phyloP scores from a whole-genome alignment of 2,329 filamentous ascomycete genomes.

The Colletotrichum liriopes region DNA sequence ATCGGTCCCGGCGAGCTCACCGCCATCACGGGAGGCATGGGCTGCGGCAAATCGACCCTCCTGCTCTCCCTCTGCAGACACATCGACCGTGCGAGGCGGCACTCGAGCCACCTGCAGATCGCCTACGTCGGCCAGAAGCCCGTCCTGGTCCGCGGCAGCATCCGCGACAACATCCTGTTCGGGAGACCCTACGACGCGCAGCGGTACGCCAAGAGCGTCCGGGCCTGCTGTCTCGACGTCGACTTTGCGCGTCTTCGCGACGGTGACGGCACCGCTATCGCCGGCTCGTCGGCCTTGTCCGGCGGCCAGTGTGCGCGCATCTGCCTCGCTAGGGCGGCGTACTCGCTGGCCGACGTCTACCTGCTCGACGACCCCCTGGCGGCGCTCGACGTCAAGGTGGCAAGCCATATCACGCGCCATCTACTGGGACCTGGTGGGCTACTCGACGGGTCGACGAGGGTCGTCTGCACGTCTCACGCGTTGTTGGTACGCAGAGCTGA shows the following conservation, averaged over 20 bases:
- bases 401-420: constrained; percentile 75
- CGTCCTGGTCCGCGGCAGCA: constrained; percentile 80
- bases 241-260: constrained; percentile 78
- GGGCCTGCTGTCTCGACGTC: constrained; percentile 74
- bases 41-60: background rate
- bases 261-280: constrained; percentile 76
- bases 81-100: too few relatives aligned
- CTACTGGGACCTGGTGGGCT: constrained; percentile 75
- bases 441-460: constrained; percentile 72
- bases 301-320: constrained; percentile 78
- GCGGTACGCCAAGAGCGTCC: constrained; percentile 75
- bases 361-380: constrained; percentile 77
- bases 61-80: background rate
- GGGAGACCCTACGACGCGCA: constrained; percentile 60
- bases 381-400: constrained; percentile 78
- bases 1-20: background rate
- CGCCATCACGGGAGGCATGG: constrained; percentile 7
- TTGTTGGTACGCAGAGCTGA: constrained; percentile 76
- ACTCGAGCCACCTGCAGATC: constrained; percentile 45
- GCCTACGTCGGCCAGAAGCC: constrained; percentile 77
- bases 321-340: constrained; percentile 76
- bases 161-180: constrained; percentile 78
- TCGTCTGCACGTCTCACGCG: constrained; percentile 77
- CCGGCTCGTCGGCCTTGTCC: constrained; percentile 75
- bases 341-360: constrained; percentile 77